Base-by-base conservation (phyloP, 1,139 yeast species). In the Diutina neorugosa region DNA sequence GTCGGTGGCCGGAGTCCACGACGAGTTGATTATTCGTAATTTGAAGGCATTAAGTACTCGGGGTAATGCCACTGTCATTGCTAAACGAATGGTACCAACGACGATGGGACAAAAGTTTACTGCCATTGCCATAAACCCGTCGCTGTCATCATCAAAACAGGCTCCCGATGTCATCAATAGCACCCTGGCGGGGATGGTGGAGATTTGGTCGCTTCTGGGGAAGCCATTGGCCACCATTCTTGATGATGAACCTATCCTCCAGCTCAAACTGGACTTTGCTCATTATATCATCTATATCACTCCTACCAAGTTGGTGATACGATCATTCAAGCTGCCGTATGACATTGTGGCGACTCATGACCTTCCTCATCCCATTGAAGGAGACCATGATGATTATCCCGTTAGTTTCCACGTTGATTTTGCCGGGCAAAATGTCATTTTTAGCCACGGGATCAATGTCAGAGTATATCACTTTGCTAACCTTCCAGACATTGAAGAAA, bases 341-440 rank as follows among this genome's bases (percentile, higher is more conserved):
- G 37, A 31, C 14, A 31, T 31, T 11, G n/a, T 31, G 4, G 37
- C 37, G 5, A 31, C 37, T n/a, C 37, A 31, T 14, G 37, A 31
- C 14, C 37, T 31, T 3, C 37, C 37, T 14, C 37, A 31, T 4
- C 37, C 37, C 6, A 2, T 31, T 4, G 37, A 31, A 14, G 37
- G 37, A 11, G 14, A 31, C 4, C n/a, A 31, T 14, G 12, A 11
- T 11, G 37, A 31, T 14, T 14, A 31, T 11, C n/a, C n/a, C 37
- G 37, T 14, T 9, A 51, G 37, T 1, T 53, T 53, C 46, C 69
- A 71, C 52, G 77, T 80, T 34, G 91, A 84, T 64, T 81, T 76
- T 60, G 84, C 80, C 1, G 81, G 77, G 23, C 62, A 63, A 51
- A 69, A 70, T 55, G 62, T 76, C 3, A 61, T 76, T 1, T 44